Evolutionary conservation across 2,329 filamentous ascomycete species (phyloP), one percentile per base, ranked within the genome.

Genomic region (Grosmannia serpens): DNA sequence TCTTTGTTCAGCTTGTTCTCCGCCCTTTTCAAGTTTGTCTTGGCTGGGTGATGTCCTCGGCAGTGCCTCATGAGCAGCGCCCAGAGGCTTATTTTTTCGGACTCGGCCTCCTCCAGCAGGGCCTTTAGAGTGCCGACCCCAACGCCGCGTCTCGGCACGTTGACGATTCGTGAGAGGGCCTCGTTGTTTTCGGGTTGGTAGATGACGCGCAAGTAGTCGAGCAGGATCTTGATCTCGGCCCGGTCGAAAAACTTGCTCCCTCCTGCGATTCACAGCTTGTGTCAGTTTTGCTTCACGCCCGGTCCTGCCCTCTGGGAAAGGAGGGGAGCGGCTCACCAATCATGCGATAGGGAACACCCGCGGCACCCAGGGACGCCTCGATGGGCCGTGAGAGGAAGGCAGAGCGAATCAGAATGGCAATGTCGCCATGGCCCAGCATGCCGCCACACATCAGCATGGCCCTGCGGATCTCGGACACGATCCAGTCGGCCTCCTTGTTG

Each of bases 221-320:
- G 73, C 0, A 97, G 70, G 8, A 90, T 79, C 70, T 94, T 95
- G 67, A 97, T 87, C 69, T 99, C 92, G 3, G 84, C 81, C 56
- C 94, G 84, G 64, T 99, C 94, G 67, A 95, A 97, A 69, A 99
- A 99, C 60, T 89, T 88, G 62, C 84, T 83, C 2, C 94, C 92
- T 44, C 83, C 73, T 75, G 47, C 7, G 51, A 26, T 5, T 26
- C 44, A 52, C 15, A 13, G 33, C 20, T 26, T 26, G 24, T 51
- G 22, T 51, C 31, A 41, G 29, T 55, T 55, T 26, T 38, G 27
- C 22, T 35, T 38, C 29, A 33, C n/a, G 9, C 29, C 29, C 4
- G 27, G 24, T 52, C 41, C 41, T 15, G 17, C 41, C 41, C 20
- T 22, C 41, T 4, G 24, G 24, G 7, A 24, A 44, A 57, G 7